These are phyloP conservation scores for Penstemon newberryi DNA, from an alignment of 257 asterid species.

Conservation along the genomic window DNA sequence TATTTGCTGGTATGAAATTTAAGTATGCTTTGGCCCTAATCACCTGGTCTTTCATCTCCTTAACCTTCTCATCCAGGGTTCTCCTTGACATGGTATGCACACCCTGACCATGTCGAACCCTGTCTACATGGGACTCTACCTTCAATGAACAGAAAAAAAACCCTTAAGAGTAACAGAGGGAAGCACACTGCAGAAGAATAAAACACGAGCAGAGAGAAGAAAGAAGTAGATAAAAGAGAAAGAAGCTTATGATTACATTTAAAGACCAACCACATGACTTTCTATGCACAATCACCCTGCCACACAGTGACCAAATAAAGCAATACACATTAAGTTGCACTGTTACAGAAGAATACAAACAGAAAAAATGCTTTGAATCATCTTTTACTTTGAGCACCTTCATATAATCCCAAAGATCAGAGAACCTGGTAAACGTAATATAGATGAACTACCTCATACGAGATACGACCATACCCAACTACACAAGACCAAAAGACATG, in stretches of 20 bases:
- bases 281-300: slow-evolving; percentile 24
- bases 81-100: slow-evolving; percentile 34
- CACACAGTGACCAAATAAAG: slow-evolving; percentile 5
- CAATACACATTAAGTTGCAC: slow-evolving; percentile 19
- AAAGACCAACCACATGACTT: neutral
- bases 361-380: slow-evolving; percentile 20
- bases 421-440: slow-evolving; percentile 5
- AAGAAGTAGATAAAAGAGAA: slow-evolving; percentile 4
- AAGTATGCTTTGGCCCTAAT: slow-evolving; percentile 77
- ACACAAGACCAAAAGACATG: slow-evolving; percentile 11
- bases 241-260: neutral
- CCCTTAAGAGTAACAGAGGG: slow-evolving; percentile 21
- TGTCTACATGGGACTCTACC: slow-evolving; percentile 45
- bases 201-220: neutral
- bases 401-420: slow-evolving; percentile 12
- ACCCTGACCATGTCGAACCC: slow-evolving; percentile 36
- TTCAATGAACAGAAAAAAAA: slow-evolving; percentile 27
- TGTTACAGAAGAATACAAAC: neutral
- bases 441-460: neutral
- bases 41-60: slow-evolving; percentile 86
- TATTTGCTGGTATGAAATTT: slow-evolving; percentile 57
- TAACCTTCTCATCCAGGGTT: slow-evolving; percentile 58
- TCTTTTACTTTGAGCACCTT: slow-evolving; percentile 18
- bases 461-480: neutral
- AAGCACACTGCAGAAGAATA: slow-evolving; percentile 2